Conservation (phyloP, 1,139 yeast species). For the Lodderomyces orthopsilosis region DNA sequence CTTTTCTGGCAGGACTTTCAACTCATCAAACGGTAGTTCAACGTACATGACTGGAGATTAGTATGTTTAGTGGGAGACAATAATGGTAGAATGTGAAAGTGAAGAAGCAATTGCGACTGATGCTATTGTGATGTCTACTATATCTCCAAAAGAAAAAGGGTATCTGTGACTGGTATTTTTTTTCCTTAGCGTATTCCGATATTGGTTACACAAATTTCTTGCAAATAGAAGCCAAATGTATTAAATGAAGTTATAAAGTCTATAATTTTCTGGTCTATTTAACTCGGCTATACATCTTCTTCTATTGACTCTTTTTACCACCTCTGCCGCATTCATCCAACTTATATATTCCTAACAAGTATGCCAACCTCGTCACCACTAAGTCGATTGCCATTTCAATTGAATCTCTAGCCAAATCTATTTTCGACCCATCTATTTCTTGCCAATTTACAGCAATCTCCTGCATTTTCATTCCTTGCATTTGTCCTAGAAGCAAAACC, state of each 20-base stretch:
- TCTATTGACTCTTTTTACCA: constrained; percentile 12
- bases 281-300: not conserved
- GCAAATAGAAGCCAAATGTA: too few relatives aligned
- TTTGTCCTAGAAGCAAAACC: constrained; percentile 72
- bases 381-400: constrained; percentile 94
- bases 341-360: constrained; percentile 75
- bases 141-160: not conserved
- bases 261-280: not conserved
- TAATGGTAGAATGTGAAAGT: not conserved
- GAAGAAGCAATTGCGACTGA: not conserved
- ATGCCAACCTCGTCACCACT: constrained; percentile 87
- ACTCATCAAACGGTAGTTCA: constrained; percentile 47
- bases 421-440: constrained; percentile 92
- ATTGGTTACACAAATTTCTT: too few relatives aligned
- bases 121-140: not conserved
- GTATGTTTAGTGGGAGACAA: not conserved
- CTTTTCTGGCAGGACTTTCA: constrained; percentile 40
- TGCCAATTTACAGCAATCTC: constrained; percentile 96
- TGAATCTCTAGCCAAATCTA: constrained; percentile 87
- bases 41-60: constrained; percentile 30
- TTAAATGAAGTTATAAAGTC: not conserved
- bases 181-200: too few relatives aligned
- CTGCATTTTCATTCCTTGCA: constrained; percentile 60
- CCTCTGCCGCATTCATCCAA: constrained; percentile 29
- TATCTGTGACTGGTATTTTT: not conserved